Percentiles rank a stretch among this genome's conserved stretches.
These are phyloP conservation scores for Drosera capensis DNA, from an alignment of 148 eudicot species.

Conservation along the genomic window DNA sequence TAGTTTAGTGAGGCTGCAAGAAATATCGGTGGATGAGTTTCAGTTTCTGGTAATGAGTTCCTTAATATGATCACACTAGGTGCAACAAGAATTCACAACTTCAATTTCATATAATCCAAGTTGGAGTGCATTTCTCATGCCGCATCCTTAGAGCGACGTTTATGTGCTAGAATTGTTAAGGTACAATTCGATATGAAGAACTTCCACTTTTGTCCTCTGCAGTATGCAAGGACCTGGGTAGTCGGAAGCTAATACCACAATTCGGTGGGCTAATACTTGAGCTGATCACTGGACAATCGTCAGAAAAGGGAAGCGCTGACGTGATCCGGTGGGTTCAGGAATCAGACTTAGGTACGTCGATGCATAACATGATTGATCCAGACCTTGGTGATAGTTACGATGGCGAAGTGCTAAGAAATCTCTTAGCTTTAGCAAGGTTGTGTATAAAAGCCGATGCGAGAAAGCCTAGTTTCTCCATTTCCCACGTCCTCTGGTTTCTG, in stretches of 20 bases:
- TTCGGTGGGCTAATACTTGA: constrained; percentile 64
- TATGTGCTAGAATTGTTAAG: too few species aligned
- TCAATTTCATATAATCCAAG: too few species aligned
- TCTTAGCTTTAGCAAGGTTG: constrained; percentile 52
- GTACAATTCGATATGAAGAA: too few species aligned
- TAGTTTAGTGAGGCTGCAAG: too few species aligned
- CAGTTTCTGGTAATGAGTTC: too few species aligned
- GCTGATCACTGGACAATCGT: constrained; percentile 70
- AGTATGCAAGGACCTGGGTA: constrained; percentile 14
- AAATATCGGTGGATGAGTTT: too few species aligned
- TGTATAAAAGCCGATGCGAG: constrained; percentile 38
- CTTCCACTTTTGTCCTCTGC: constrained; percentile 9
- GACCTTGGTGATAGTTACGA: constrained; percentile 65
- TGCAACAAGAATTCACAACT: too few species aligned
- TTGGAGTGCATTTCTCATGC: too few species aligned
- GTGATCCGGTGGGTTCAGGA: constrained; percentile 53
- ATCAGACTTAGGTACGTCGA: constrained; percentile 24
- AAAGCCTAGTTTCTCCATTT: constrained; percentile 28
- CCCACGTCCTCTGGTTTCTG: constrained; percentile 53
- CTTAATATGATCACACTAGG: too few species aligned
- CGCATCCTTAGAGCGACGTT: too few species aligned
- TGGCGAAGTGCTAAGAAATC: constrained; percentile 38
- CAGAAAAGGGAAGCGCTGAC: constrained; percentile 41
- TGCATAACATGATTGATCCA: constrained; percentile 70
- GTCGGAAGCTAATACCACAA: constrained; percentile 29